A percentile compares a stretch with the other conserved stretches of the same genome.
These are phyloP conservation scores for Shiraia bambusicola DNA, from an alignment of 2,329 filamentous ascomycete genomes.

Conservation along the genomic window DNA sequence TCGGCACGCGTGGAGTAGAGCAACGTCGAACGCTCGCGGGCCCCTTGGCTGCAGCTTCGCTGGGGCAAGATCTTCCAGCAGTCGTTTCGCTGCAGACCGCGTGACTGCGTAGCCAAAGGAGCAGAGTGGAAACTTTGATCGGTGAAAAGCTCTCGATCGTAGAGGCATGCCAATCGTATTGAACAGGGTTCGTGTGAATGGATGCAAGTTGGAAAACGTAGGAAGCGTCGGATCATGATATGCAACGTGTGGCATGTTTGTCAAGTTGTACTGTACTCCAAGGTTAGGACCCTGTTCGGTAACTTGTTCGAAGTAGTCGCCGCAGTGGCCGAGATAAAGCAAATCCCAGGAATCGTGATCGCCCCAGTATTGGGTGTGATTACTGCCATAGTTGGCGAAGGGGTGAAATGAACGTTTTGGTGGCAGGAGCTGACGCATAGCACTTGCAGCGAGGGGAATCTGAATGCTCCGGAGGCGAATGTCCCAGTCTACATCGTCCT, in stretches of 20 bases:
- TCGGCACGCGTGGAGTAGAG: constrained; percentile 46
- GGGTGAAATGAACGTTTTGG: constrained; percentile 24
- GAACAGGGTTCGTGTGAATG: constrained; percentile 44
- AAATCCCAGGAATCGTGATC: constrained; percentile 45
- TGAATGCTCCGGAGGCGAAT: constrained; percentile 48
- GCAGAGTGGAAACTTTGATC: constrained; percentile 47
- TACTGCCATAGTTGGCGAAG: constrained; percentile 18
- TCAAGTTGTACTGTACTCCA: constrained; percentile 31
- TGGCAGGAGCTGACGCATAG: constrained; percentile 42
- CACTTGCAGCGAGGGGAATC: constrained; percentile 45
- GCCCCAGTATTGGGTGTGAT: constrained; percentile 45
- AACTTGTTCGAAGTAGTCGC: constrained; percentile 44
- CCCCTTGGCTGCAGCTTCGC: constrained; percentile 28
- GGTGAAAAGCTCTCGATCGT: constrained; percentile 44
- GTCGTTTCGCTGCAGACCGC: constrained; percentile 41
- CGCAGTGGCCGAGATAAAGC: constrained; percentile 50
- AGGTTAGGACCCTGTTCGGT: constrained; percentile 33
- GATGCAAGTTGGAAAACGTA: constrained; percentile 40
- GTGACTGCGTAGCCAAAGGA: constrained; percentile 50
- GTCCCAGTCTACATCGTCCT: constrained; percentile 52
- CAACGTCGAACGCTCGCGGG: constrained; percentile 46
- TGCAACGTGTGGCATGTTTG: constrained; percentile 34
- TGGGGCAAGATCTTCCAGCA: constrained; percentile 45
- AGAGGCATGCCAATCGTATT: constrained; percentile 38
- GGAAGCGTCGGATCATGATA: constrained; percentile 45